Base-by-base conservation (phyloP, 495 filamentous ascomycete genomes). In the Xylaria curta region DNA sequence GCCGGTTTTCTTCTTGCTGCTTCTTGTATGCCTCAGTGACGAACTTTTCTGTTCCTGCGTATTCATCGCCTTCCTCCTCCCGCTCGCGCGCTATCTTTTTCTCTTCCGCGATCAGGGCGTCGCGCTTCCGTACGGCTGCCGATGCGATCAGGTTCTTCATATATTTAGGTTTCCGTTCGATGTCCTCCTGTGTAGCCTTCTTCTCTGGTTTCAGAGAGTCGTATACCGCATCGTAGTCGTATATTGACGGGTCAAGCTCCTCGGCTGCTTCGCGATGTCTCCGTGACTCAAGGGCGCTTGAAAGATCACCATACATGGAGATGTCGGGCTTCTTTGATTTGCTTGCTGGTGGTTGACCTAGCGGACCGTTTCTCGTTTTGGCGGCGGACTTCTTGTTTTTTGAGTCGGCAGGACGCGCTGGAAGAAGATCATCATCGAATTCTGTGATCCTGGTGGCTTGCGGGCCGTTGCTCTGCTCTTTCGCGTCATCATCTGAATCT, bases 21-120 rank as follows among this genome's bases (percentile, higher is more conserved):
- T 88, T 88, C 84, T 94, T 96, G 76, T 99, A 99, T 56, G 96
- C 95, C n/a, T 89, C 89, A 0, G 96, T 99, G 40, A 98, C 96
- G 75, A 99, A 99, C 78, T 92, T 94, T 81, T 98, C 97, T 81
- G 97, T 99, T 72, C 96, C 97, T 0, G 89, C 92, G 77, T 93
- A 98, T 81, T 95, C 94, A 17, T 97, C 97, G 12, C 96, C 96
- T 81, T 99, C 96, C 0, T 90, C 92, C 74, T 95, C 97, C 46
- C 96, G 89, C 79, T 99, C 97, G 58, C 90, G 90, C 74, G 93
- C 90, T 38, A 98, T 83, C 79, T 93, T 85, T 77, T 94, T 93
- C 79, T 99, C 96, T 73, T 94, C 91, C 17, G 96, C 96, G 10
- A 97, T 90, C 44, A 93, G 83, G 61, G 93, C 89, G 81, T 98